These are phyloP conservation scores for Radiomyces spectabilis DNA, from an alignment of 192 early-diverging fungal genomes.

Conservation along the genomic window DNA sequence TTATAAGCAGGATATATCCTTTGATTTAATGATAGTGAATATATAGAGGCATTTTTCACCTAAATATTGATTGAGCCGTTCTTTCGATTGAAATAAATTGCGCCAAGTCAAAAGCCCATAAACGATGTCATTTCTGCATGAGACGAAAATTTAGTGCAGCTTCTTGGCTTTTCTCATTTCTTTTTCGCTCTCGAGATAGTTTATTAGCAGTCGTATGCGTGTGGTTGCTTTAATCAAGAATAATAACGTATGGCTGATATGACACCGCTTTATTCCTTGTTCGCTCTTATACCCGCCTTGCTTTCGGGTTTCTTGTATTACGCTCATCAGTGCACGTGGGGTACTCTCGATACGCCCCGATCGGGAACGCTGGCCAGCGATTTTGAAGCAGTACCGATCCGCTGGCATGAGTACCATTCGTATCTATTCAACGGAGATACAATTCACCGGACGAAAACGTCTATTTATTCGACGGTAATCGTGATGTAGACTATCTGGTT, in stretches of 20 bases:
- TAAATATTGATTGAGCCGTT: too few relatives aligned
- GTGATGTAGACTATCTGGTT: slow-evolving; percentile 70
- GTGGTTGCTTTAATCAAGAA: too few relatives aligned
- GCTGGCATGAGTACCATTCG: slow-evolving; percentile 74
- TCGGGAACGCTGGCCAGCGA: slow-evolving; percentile 49
- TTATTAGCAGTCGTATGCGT: too few relatives aligned
- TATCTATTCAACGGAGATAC: slow-evolving; percentile 86
- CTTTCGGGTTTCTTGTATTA: slow-evolving; percentile 14
- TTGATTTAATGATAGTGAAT: too few relatives aligned
- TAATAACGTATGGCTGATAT: slow-evolving; percentile 17
- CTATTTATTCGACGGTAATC: slow-evolving; percentile 67
- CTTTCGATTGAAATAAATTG: too few relatives aligned
- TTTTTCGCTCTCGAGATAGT: too few relatives aligned
- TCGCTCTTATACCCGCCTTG: slow-evolving; percentile 16
- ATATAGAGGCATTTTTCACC: too few relatives aligned
- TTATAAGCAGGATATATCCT: too few relatives aligned
- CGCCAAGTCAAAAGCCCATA: too few relatives aligned
- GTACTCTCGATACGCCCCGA: slow-evolving; percentile 52
- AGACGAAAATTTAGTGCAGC: too few relatives aligned
- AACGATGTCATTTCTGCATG: too few relatives aligned
- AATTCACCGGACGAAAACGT: slow-evolving; percentile 67
- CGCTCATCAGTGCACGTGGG: slow-evolving; percentile 19
- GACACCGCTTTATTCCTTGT: slow-evolving; percentile 12
- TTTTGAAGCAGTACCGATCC: slow-evolving; percentile 65
- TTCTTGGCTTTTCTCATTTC: too few relatives aligned